Evolutionary conservation across 2,329 filamentous ascomycete genomes (phyloP), one percentile per base, ranked within the genome.

Genomic region (Daldinia sp.): DNA sequence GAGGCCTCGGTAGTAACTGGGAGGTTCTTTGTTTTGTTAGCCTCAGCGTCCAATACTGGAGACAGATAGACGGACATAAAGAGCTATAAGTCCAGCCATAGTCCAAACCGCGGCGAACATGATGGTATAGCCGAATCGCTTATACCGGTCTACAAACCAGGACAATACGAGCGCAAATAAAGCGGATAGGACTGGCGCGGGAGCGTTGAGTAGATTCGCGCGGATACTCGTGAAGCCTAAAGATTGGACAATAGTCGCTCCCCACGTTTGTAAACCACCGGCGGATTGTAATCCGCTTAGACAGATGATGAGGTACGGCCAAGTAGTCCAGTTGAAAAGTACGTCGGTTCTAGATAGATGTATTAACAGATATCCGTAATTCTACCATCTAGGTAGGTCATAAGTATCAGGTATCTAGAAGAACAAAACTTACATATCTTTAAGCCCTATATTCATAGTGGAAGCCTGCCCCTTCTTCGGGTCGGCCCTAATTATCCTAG

Each of bases 271-370:
- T 11, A 69, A 52, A 9, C 65, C 67, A 5, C 60, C 60, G 47
- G 43, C 63, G n/a, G 61, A 66, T 21, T 69, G 67, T 9, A 69
- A 49, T 13, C 67, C 67, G 35, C 67, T 68, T 6, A 69, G 58
- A 34, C 67, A 69, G 50, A 66, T 59, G 25, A 69, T 59, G 13
- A 69, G 49, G 48, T 69, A 69, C 11, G 67, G 67, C 67, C 67
- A 69, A 5, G 65, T 68, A 29, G 57, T 52, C 65, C 65, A 68
- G 49, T 58, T 39, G 49, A 66, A 58, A 2, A 69, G 58, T 2
- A 69, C 67, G 29, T 64, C 65, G 30, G 58, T 66, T 17, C 67
- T 69, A 32, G 10, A 30, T 5, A 52, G 8, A 1, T 4, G 7
- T 27, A 11, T 61, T 25, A 61, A 23, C 7, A 34, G 17, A n/a